These are phyloP conservation scores for Arctium minus DNA, from an alignment of 129 eudicot genomes.

Conservation along the genomic window DNA sequence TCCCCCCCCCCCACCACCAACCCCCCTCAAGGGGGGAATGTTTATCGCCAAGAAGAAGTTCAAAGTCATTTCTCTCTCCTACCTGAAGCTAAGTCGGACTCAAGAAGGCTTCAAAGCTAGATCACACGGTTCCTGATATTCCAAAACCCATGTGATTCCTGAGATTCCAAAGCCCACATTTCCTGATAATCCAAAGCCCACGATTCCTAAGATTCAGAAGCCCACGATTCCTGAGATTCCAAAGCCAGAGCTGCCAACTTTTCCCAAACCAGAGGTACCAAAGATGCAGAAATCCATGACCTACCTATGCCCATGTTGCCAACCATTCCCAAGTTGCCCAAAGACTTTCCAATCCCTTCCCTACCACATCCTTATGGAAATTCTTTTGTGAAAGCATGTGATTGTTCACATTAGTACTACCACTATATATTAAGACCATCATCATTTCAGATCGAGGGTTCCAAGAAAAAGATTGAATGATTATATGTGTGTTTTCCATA, in stretches of 20 bases:
- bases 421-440: neutral
- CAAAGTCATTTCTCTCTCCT: too few relatives aligned
- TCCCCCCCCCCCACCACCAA: too few relatives aligned
- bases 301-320: constrained; percentile 12
- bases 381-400: neutral
- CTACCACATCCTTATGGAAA: neutral
- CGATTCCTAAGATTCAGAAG: neutral
- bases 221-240: neutral
- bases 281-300: neutral
- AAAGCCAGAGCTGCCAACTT: constrained; percentile 1
- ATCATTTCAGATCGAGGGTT: neutral
- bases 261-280: neutral
- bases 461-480: neutral
- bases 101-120: too few relatives aligned
- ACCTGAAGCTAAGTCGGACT: too few relatives aligned
- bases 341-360: constrained; percentile 31
- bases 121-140: neutral
- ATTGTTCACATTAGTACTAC: neutral
- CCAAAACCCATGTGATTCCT: neutral
- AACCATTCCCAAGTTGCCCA: constrained; percentile 21
- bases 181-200: constrained; percentile 12
- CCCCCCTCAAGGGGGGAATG: too few relatives aligned
- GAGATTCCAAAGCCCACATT: neutral
- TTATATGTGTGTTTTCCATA: neutral
- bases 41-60: too few relatives aligned